Evolutionary conservation across 139 green algal genomes (phyloP).

Genomic region (Picocystis salinarum): DNA sequence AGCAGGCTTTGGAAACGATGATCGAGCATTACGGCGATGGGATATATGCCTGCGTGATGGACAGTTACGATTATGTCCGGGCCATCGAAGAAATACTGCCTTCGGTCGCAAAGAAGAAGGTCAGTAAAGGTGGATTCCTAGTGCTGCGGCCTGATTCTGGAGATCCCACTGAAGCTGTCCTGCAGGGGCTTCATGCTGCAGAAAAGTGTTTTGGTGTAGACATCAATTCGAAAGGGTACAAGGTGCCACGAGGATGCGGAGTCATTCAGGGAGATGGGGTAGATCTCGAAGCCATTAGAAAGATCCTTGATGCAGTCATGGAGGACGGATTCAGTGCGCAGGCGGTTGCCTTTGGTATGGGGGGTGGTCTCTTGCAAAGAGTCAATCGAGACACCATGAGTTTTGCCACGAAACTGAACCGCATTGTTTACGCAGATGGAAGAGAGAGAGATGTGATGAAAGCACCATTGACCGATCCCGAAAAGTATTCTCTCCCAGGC

Average conservation of each 20-base stretch:
- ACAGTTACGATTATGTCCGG: constrained; percentile 63
- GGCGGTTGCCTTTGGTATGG: constrained; percentile 75
- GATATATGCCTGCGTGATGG: constrained; percentile 67
- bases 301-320: constrained; percentile 41
- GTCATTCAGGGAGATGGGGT: constrained; percentile 57
- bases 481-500: constrained; percentile 53
- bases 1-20: constrained; percentile 66
- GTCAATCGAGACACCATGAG: constrained; percentile 78
- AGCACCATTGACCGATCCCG: constrained; percentile 32
- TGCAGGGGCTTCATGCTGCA: constrained; percentile 27
- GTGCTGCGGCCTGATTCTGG: constrained; percentile 72
- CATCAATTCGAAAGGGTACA: constrained; percentile 54
- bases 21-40: constrained; percentile 58
- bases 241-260: constrained; percentile 38
- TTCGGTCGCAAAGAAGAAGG: constrained; percentile 33
- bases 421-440: constrained; percentile 52
- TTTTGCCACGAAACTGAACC: constrained; percentile 75
- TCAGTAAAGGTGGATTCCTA: constrained; percentile 50
- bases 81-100: constrained; percentile 57
- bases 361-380: constrained; percentile 70
- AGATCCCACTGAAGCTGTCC: constrained; percentile 57
- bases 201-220: constrained; percentile 46
- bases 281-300: not conserved
- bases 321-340: constrained; percentile 46
- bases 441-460: constrained; percentile 60